Evolutionary conservation across 148 eudicot species (phyloP).

Genomic region (Dysphania ambrosioides): DNA sequence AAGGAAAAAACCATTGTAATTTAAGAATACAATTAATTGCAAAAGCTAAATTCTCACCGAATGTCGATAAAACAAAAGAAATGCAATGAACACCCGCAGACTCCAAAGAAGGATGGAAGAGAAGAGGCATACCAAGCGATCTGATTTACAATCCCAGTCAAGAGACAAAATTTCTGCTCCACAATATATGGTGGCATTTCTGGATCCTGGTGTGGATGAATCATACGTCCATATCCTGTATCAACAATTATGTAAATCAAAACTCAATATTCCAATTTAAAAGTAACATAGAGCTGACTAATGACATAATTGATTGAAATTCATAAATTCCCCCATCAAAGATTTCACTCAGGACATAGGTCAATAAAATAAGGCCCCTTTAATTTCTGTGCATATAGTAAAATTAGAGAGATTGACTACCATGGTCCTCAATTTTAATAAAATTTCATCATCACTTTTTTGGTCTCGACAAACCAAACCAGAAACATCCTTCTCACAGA

Average conservation of each 20-base stretch:
- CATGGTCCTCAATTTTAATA: neutral
- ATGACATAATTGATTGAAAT: neutral
- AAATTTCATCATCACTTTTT: too few relatives aligned
- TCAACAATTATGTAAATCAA: constrained; percentile 18
- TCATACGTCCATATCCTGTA: constrained; percentile 95
- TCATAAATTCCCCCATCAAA: neutral
- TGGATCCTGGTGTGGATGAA: constrained; percentile 71
- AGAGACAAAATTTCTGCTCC: constrained; percentile 96
- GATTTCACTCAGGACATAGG: neutral
- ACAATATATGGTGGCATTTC: constrained; percentile 95
- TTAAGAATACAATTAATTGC: constrained; percentile 20
- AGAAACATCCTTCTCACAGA: neutral
- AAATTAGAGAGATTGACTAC: neutral
- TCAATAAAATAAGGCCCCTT: neutral
- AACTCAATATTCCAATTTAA: neutral
- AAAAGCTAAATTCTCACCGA: neutral
- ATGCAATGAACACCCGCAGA: neutral
- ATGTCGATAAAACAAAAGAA: neutral
- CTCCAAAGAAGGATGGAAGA: neutral
- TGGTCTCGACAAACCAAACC: neutral
- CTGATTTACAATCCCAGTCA: constrained; percentile 97
- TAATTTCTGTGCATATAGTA: neutral
- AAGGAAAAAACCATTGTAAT: constrained; percentile 25
- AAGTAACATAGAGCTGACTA: neutral
- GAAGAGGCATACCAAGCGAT: constrained; percentile 67